These are phyloP conservation scores for Ricinus communis DNA, from an alignment of 345 rosid genomes.

Conservation along the genomic window DNA sequence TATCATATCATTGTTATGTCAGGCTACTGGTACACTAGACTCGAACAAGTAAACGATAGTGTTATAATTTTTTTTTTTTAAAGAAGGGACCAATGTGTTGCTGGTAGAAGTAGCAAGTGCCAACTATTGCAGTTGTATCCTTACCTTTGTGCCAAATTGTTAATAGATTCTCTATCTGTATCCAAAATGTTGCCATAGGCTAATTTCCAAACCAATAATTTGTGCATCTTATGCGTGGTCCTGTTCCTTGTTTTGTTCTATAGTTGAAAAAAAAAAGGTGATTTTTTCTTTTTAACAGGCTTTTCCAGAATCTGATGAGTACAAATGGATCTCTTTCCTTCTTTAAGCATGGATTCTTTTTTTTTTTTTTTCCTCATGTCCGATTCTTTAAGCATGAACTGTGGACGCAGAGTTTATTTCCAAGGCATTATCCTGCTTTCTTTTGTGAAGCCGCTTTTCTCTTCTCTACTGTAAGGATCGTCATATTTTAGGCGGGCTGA, in stretches of 20 bases:
- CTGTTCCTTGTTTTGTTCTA: neutral
- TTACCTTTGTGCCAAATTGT: neutral
- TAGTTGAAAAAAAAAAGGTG: neutral
- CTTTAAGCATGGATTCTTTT: no score
- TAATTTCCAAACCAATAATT: conserved; percentile 3
- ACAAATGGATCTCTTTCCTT: neutral
- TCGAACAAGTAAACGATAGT: neutral
- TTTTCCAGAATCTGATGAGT: neutral
- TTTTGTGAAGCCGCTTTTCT: no score
- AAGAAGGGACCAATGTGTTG: no score
- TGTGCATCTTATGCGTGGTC: neutral
- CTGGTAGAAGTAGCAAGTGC: no score
- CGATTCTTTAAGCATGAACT: no score
- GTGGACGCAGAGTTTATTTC: conserved; percentile 5
- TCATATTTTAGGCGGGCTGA: no score
- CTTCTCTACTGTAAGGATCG: no score
- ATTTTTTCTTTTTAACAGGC: neutral
- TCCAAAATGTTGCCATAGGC: neutral
- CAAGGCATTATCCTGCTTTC: no score
- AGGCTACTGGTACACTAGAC: neutral
- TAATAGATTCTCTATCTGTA: neutral
- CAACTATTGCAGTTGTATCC: no score
- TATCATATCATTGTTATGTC: neutral
- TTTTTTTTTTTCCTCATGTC: no score
- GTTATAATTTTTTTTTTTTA: neutral